A percentile compares a stretch with the other conserved stretches of the same genome.
These are phyloP conservation scores for Zasmidium angulare DNA, from an alignment of 2,329 filamentous ascomycete genomes.

Conservation along the genomic window DNA sequence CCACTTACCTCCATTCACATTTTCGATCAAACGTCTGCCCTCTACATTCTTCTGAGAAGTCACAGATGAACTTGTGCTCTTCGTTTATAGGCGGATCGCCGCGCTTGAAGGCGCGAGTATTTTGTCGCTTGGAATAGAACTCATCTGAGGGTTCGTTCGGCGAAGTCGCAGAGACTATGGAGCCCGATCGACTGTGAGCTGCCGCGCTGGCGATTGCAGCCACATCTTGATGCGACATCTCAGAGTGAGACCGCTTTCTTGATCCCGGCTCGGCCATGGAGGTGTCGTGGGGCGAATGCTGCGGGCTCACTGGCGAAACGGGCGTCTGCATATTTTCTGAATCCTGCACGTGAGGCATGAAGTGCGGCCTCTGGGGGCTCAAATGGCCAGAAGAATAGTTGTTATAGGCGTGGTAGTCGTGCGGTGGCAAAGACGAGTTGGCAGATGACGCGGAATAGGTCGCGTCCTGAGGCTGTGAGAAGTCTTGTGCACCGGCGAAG, in stretches of 20 bases:
- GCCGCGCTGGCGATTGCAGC: background rate
- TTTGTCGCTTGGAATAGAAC: slow-evolving; percentile 15
- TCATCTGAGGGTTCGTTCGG: slow-evolving; percentile 13
- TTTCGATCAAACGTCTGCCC: slow-evolving; percentile 74
- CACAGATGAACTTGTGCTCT: slow-evolving; percentile 76
- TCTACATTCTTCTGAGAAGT: slow-evolving; percentile 63
- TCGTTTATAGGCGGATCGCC: slow-evolving; percentile 60
- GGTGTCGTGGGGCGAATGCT: slow-evolving; percentile 24
- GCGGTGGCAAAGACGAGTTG: slow-evolving; percentile 20
- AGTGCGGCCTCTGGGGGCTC: slow-evolving; percentile 8
- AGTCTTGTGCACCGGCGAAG: slow-evolving; percentile 12
- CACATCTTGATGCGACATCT: slow-evolving; percentile 27
- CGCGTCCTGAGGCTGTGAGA: slow-evolving; percentile 28
- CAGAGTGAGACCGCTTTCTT: slow-evolving; percentile 33
- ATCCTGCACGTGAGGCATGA: slow-evolving; percentile 15
- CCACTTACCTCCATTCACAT: slow-evolving; percentile 88
- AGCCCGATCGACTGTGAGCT: slow-evolving; percentile 11
- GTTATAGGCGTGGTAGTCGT: slow-evolving; percentile 16
- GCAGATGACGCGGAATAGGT: slow-evolving; percentile 17
- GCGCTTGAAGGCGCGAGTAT: slow-evolving; percentile 33
- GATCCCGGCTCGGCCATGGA: slow-evolving; percentile 22
- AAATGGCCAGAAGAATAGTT: slow-evolving; percentile 7
- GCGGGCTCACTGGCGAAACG: slow-evolving; percentile 27
- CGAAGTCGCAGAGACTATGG: slow-evolving; percentile 15
- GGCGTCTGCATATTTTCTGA: slow-evolving; percentile 26